Percentiles rank a stretch among this genome's conserved stretches.
Conservation (phyloP, 768 basidiomycete species). For the Tricholoma sp. region DNA sequence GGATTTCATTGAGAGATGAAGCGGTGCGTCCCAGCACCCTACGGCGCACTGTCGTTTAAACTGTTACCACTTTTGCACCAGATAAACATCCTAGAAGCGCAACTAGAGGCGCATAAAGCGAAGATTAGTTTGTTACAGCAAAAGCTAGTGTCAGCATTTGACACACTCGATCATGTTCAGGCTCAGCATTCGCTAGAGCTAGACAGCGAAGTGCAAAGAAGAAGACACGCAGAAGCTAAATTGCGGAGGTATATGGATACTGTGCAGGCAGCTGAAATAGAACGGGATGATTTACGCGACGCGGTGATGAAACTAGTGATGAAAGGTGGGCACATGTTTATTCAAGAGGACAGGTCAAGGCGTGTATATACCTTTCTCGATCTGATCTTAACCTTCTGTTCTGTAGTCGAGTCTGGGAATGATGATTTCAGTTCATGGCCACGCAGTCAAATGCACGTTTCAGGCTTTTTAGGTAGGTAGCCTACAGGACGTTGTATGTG, state of each 20-base stretch:
- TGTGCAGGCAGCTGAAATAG: conserved; percentile 33
- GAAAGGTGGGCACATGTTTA: conserved; percentile 41
- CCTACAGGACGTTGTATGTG: neutral
- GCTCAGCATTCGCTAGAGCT: conserved; percentile 36
- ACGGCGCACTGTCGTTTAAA: neutral
- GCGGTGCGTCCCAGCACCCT: neutral
- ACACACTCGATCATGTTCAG: conserved; percentile 42
- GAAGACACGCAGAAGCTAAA: conserved; percentile 30
- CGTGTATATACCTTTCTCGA: neutral
- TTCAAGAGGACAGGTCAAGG: neutral
- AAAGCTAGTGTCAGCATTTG: conserved; percentile 30
- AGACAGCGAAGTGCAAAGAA: conserved; percentile 23
- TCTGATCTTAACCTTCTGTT: neutral
- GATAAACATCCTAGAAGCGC: conserved; percentile 1
- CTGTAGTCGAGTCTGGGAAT: conserved; percentile 34
- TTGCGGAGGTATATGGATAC: conserved; percentile 28
- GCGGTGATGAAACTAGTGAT: conserved; percentile 49
- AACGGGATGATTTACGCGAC: conserved; percentile 50
- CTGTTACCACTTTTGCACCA: neutral
- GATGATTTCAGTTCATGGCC: conserved; percentile 44
- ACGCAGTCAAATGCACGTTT: conserved; percentile 29
- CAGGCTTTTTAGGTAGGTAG: conserved; percentile 37
- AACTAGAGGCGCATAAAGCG: conserved; percentile 1
- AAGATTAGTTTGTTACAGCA: conserved; percentile 1
- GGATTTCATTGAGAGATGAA: neutral